Percentiles rank a stretch among this genome's conserved stretches.
phyloP scores from a whole-genome alignment of 2,329 filamentous ascomycete genomes.

The Coniochaeta sp. region DNA sequence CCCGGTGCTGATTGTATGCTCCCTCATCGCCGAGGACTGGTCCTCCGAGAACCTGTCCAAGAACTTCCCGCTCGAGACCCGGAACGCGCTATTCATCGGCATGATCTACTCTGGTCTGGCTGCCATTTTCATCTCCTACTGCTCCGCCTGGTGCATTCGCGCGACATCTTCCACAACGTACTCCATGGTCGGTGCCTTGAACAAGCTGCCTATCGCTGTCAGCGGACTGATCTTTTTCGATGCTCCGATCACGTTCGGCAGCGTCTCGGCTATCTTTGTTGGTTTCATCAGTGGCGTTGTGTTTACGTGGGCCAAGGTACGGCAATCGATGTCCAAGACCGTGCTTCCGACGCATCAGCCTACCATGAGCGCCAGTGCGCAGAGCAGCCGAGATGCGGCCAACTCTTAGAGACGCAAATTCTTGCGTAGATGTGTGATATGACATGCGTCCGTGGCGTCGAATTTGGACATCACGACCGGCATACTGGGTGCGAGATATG shows the following conservation, averaged over 20 bases:
- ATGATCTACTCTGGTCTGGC: conserved; percentile 93
- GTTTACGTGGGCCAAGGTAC: conserved; percentile 79
- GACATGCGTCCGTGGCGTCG: not conserved
- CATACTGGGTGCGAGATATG: not conserved
- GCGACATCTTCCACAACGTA: conserved; percentile 97
- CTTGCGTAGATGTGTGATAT: not conserved
- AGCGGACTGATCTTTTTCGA: conserved; percentile 93
- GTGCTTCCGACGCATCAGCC: conserved; percentile 60
- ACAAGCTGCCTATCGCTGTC: conserved; percentile 94
- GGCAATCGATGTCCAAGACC: conserved; percentile 62
- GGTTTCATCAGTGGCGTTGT: conserved; percentile 91
- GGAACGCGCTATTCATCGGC: conserved; percentile 72
- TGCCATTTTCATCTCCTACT: conserved; percentile 98
- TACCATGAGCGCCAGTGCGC: conserved; percentile 80
- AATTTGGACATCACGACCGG: not conserved
- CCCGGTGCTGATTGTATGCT: conserved; percentile 77
- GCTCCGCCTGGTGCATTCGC: conserved; percentile 96
- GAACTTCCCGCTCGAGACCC: conserved; percentile 81
- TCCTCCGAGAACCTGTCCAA: conserved; percentile 70
- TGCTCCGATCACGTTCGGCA: conserved; percentile 85
- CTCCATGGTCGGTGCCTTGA: conserved; percentile 95
- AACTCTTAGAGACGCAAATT: conserved; percentile 46
- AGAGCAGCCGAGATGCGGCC: conserved; percentile 80
- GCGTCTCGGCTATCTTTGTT: conserved; percentile 82
- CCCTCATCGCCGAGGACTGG: conserved; percentile 86